These are phyloP conservation scores for Globisporangium apiculatum DNA, from an alignment of 352 stramenopile species.

Conservation along the genomic window DNA sequence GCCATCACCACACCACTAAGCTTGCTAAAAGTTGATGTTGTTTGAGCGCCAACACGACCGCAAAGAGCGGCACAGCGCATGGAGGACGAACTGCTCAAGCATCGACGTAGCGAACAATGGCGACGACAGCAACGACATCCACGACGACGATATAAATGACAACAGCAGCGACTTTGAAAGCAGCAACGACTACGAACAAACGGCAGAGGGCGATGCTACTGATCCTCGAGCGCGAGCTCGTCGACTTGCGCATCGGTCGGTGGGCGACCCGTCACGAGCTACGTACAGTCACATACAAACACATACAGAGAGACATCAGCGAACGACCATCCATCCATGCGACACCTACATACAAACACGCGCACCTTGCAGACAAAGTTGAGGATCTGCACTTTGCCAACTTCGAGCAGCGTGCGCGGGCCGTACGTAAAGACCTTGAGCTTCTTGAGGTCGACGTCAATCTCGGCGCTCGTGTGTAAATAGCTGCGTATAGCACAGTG, in stretches of 20 bases:
- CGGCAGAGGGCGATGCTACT: conserved; percentile 9
- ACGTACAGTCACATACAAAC: conserved; percentile 3
- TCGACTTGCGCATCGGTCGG: conserved; percentile 63
- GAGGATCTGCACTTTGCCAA: conserved; percentile 82
- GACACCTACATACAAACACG: neutral
- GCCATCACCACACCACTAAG: no score
- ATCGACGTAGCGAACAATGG: no score
- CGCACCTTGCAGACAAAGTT: conserved; percentile 85
- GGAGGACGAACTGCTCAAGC: no score
- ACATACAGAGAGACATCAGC: neutral
- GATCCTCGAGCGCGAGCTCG: conserved; percentile 55
- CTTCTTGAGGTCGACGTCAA: conserved; percentile 74
- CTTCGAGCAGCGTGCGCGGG: conserved; percentile 55
- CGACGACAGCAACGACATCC: no score
- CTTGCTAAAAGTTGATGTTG: no score
- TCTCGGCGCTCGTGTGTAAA: conserved; percentile 51
- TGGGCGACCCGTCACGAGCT: conserved; percentile 64
- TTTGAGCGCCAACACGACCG: no score
- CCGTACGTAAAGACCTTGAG: conserved; percentile 71
- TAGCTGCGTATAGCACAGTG: conserved; percentile 31
- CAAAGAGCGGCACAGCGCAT: no score
- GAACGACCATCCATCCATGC: neutral
- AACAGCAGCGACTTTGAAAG: no score
- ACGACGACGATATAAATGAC: no score
- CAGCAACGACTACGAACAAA: no score